These are phyloP conservation scores for Astragalus glycyphyllos DNA, from an alignment of 306 rosid genomes.

Conservation along the genomic window DNA sequence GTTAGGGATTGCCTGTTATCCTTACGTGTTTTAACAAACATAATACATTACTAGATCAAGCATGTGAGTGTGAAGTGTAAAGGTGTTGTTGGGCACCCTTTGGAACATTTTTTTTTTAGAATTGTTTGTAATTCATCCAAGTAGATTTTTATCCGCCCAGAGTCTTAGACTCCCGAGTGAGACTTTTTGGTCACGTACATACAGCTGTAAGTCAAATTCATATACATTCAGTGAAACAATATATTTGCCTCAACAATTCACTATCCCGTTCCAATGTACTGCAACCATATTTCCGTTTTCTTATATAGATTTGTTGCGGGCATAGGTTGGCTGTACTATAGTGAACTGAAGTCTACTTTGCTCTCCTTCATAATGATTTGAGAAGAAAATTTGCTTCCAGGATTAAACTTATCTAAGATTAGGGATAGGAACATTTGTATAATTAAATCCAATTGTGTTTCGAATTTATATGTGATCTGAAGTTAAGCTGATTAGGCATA, in stretches of 20 bases:
- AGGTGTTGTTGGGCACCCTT: conserved; percentile 7
- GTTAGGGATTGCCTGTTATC: conserved; percentile 12
- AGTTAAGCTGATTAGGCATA: conserved; percentile 25
- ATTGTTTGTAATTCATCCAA: neutral
- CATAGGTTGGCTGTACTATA: conserved; percentile 3
- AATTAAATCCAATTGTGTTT: conserved; percentile 14
- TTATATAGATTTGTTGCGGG: conserved; percentile 15
- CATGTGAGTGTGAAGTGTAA: neutral
- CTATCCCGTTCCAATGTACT: neutral
- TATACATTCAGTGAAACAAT: conserved; percentile 11
- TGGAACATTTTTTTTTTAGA: conserved; percentile 2
- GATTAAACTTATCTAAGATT: neutral
- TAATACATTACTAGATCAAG: conserved; percentile 13
- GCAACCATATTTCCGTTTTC: neutral
- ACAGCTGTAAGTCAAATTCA: neutral
- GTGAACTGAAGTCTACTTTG: neutral
- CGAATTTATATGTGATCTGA: conserved; percentile 35
- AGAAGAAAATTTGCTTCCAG: conserved; percentile 3
- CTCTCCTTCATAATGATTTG: conserved; percentile 10
- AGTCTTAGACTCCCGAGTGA: conserved; percentile 24
- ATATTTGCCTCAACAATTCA: conserved; percentile 2
- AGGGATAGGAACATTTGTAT: conserved; percentile 12
- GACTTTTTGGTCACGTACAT: conserved; percentile 22
- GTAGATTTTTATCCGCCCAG: conserved; percentile 10
- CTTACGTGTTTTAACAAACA: neutral